Conservation (phyloP, 345 rosid species). For the Durio zibethinus region DNA sequence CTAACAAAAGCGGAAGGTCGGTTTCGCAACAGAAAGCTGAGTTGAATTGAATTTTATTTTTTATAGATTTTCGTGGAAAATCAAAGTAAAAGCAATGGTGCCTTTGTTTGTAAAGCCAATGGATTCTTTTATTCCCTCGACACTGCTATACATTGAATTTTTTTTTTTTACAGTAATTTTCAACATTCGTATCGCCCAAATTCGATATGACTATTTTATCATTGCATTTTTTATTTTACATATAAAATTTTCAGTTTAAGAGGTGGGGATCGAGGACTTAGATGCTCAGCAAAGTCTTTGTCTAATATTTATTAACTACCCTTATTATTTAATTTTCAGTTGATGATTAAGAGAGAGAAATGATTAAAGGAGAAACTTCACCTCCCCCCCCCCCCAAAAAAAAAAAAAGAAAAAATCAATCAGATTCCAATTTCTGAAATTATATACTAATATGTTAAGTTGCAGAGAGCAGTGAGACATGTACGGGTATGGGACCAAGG, state of each 20-base stretch:
- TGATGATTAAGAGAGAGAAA: constrained; percentile 27
- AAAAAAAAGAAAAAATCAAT: too few species aligned
- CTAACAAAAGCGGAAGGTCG: not conserved
- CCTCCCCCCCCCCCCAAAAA: too few species aligned
- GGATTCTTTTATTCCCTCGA: constrained; percentile 31
- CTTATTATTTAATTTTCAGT: not conserved
- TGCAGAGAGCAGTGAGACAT: not conserved
- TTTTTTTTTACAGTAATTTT: constrained; percentile 12
- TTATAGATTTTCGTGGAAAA: not conserved
- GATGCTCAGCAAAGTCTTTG: not conserved
- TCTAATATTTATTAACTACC: not conserved
- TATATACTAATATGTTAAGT: not conserved
- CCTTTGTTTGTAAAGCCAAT: constrained; percentile 30
- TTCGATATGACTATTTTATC: constrained; percentile 35
- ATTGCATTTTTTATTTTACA: constrained; percentile 8
- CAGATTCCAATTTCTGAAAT: constrained; percentile 41
- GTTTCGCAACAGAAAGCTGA: constrained; percentile 1
- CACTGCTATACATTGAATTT: not conserved
- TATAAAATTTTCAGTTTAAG: constrained; percentile 24
- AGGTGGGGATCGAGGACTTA: constrained; percentile 17
- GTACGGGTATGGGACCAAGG: not conserved
- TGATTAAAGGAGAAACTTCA: constrained; percentile 37
- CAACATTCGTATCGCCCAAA: constrained; percentile 52
- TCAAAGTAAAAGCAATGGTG: constrained; percentile 11
- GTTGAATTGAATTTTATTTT: not conserved